Conservation (phyloP, 768 basidiomycete genomes). For the Kwoniella sp. region DNA sequence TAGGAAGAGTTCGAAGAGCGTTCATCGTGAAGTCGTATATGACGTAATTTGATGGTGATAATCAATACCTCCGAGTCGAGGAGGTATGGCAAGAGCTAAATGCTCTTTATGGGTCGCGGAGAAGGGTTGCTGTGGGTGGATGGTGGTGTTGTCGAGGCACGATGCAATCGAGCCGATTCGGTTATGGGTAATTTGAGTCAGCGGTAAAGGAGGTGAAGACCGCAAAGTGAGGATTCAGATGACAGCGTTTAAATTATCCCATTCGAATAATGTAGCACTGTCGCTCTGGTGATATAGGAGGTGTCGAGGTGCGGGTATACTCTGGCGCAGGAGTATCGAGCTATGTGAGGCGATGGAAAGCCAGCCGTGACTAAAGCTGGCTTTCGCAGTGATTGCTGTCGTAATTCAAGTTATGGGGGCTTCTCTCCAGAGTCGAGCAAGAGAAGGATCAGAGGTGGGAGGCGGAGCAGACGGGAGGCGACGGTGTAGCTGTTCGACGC, state of each 20-base stretch:
- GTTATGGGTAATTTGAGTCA: background rate
- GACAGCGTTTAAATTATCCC: constrained; percentile 12
- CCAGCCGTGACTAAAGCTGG: constrained; percentile 2
- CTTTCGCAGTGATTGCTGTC: background rate
- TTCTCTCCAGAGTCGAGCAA: constrained; percentile 47
- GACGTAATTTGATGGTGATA: background rate
- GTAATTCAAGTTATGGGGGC: constrained; percentile 47
- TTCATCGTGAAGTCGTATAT: constrained; percentile 35
- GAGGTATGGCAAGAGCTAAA: background rate
- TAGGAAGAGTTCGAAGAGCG: constrained; percentile 46
- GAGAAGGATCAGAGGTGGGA: constrained; percentile 42
- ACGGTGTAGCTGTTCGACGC: constrained; percentile 28
- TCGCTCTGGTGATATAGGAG: background rate
- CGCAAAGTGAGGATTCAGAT: background rate
- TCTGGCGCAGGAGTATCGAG: too few species aligned
- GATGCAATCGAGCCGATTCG: background rate
- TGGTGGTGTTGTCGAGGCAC: background rate
- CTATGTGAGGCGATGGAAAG: too few species aligned
- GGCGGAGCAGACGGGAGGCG: constrained; percentile 35
- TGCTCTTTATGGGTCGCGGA: background rate
- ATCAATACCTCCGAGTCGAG: background rate
- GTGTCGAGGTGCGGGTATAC: constrained; percentile 6
- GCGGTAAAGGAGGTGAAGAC: background rate
- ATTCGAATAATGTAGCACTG: constrained; percentile 6
- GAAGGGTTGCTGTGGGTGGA: background rate